Percentiles rank a stretch among this genome's conserved stretches.
Conservation (phyloP, 2,329 filamentous ascomycete species). For the Apiospora hydei region DNA sequence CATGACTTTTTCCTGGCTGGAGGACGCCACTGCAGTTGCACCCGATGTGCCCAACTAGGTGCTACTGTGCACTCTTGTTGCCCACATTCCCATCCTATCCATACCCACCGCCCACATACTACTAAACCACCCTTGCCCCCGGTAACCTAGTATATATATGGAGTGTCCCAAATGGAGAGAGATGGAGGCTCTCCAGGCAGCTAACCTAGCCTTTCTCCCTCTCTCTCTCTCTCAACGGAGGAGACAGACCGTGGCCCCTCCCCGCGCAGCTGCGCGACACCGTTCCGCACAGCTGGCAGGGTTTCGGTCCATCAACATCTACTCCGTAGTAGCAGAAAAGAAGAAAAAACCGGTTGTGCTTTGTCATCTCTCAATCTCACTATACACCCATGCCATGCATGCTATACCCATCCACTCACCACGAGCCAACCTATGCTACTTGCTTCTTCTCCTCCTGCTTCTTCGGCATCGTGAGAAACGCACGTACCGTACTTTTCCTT, state of each 20-base stretch:
- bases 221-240: background rate
- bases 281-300: background rate
- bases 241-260: background rate
- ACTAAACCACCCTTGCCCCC: background rate
- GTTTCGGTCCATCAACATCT: background rate
- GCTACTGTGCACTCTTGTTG: background rate
- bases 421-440: background rate
- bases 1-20: too few relatives aligned
- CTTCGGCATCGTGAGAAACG: background rate
- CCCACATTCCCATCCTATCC: too few relatives aligned
- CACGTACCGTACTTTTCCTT: background rate
- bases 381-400: too few relatives aligned
- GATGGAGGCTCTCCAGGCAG: background rate
- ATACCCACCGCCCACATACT: too few relatives aligned
- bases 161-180: slow-evolving; percentile 7
- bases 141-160: background rate
- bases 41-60: background rate
- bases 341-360: background rate
- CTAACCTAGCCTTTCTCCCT: background rate
- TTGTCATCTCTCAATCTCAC: background rate
- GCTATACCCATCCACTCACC: background rate
- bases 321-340: background rate
- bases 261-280: slow-evolving; percentile 1
- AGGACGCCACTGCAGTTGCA: too few relatives aligned
- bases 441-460: background rate